phyloP scores from a whole-genome alignment of 306 rosid genomes.

The Prunus mume region DNA sequence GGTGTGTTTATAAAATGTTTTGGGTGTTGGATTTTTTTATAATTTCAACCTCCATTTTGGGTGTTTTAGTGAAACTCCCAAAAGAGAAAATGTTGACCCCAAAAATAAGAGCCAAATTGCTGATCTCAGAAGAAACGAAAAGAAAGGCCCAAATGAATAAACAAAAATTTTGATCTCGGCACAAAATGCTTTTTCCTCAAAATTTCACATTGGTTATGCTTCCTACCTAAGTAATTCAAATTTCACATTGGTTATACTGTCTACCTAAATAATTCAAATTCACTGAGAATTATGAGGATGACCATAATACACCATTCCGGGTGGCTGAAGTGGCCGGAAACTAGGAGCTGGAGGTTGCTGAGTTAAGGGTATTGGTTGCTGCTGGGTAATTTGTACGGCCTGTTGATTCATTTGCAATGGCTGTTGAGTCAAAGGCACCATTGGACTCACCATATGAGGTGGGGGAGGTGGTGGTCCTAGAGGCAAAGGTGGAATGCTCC shows the following conservation, averaged over 20 bases:
- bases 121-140: background rate
- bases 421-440: constrained; percentile 54
- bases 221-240: constrained; percentile 20
- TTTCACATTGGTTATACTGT: constrained; percentile 25
- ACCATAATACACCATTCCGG: constrained; percentile 72
- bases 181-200: constrained; percentile 17
- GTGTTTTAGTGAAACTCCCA: background rate
- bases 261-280: constrained; percentile 26
- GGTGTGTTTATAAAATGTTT: too few relatives aligned
- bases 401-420: constrained; percentile 42
- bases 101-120: background rate
- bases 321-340: constrained; percentile 81
- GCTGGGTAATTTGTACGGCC: constrained; percentile 40
- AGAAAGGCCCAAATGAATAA: background rate
- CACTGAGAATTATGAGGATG: constrained; percentile 56
- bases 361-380: constrained; percentile 41
- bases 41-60: too few relatives aligned
- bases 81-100: background rate
- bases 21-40: too few relatives aligned
- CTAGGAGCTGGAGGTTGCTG: constrained; percentile 66
- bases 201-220: constrained; percentile 13
- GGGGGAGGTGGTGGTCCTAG: constrained; percentile 54
- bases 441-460: constrained; percentile 50
- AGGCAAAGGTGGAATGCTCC: constrained; percentile 55
- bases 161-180: constrained; percentile 24